phyloP scores from a whole-genome alignment of 2,329 filamentous ascomycete species.

The Talaromyces sp. region DNA sequence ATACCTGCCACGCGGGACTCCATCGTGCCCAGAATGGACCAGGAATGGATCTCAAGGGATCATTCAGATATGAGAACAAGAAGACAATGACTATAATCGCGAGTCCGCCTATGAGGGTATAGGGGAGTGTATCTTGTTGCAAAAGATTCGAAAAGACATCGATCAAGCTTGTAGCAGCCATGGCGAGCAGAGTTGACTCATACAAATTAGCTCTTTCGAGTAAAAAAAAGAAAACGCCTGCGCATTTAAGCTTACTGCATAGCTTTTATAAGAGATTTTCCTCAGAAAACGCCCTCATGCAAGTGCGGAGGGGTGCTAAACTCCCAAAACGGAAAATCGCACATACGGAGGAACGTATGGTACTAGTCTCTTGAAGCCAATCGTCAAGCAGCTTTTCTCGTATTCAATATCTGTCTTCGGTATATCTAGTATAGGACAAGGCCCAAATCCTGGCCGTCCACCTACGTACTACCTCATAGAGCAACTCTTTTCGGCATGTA shows the following conservation, averaged over 20 bases:
- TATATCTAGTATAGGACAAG: neutral
- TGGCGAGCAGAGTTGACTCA: neutral
- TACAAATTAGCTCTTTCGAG: neutral
- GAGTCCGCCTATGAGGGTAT: neutral
- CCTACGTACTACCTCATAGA: neutral
- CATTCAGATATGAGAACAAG: neutral
- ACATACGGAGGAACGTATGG: neutral
- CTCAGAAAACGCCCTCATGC: neutral
- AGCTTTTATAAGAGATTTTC: neutral
- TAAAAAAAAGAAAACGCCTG: neutral
- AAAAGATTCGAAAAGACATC: neutral
- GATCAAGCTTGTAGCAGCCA: neutral
- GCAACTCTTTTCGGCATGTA: neutral
- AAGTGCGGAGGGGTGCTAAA: neutral
- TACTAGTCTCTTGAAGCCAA: neutral
- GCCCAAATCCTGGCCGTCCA: neutral
- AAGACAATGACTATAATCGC: neutral
- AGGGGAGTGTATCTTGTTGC: neutral
- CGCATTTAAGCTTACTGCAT: neutral
- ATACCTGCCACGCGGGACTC: constrained; percentile 17
- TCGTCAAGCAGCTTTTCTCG: neutral
- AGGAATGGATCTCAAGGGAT: constrained; percentile 23
- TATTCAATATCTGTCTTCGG: neutral
- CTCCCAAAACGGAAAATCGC: neutral
- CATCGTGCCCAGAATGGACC: constrained; percentile 26